phyloP scores from a whole-genome alignment of 768 basidiomycete species.

The Suillus occidentalis region DNA sequence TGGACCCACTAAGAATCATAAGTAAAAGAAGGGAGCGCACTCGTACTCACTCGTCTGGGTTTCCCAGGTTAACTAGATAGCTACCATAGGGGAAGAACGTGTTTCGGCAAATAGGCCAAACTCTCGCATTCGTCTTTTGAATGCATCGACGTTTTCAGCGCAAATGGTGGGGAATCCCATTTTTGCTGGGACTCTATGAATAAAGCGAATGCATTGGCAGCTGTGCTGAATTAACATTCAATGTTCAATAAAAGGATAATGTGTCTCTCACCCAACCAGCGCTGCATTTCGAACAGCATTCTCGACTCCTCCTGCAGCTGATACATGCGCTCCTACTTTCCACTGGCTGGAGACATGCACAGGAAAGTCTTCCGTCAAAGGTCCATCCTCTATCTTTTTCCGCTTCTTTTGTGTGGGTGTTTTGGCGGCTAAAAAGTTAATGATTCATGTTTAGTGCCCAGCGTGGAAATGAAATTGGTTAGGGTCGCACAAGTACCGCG shows the following conservation, averaged over 20 bases:
- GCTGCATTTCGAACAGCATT: slow-evolving; percentile 74
- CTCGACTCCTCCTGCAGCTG: slow-evolving; percentile 77
- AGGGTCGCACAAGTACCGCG: neutral
- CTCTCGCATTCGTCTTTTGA: slow-evolving; percentile 59
- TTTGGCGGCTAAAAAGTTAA: neutral
- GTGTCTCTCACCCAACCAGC: slow-evolving; percentile 53
- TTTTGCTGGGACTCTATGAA: slow-evolving; percentile 85
- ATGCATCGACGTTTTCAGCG: slow-evolving; percentile 51
- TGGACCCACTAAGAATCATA: slow-evolving; percentile 83
- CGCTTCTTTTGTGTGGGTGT: slow-evolving; percentile 7
- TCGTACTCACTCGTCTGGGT: slow-evolving; percentile 64
- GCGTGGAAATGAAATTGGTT: too few relatives aligned
- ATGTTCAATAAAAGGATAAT: neutral
- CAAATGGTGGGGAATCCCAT: slow-evolving; percentile 69
- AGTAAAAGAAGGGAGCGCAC: neutral
- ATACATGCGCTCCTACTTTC: slow-evolving; percentile 86
- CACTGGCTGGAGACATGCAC: slow-evolving; percentile 40
- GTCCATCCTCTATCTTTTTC: slow-evolving; percentile 12
- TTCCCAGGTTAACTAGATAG: slow-evolving; percentile 84
- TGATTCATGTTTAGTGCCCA: neutral
- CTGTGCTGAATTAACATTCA: slow-evolving; percentile 34
- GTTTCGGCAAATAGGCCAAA: slow-evolving; percentile 60
- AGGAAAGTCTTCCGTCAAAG: slow-evolving; percentile 29
- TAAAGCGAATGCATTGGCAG: slow-evolving; percentile 80
- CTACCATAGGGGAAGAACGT: slow-evolving; percentile 83